Percentiles rank a stretch among this genome's conserved stretches.
Evolutionary conservation across 2,329 filamentous ascomycete species (phyloP).

Genomic region (Bipolaris bicolor): DNA sequence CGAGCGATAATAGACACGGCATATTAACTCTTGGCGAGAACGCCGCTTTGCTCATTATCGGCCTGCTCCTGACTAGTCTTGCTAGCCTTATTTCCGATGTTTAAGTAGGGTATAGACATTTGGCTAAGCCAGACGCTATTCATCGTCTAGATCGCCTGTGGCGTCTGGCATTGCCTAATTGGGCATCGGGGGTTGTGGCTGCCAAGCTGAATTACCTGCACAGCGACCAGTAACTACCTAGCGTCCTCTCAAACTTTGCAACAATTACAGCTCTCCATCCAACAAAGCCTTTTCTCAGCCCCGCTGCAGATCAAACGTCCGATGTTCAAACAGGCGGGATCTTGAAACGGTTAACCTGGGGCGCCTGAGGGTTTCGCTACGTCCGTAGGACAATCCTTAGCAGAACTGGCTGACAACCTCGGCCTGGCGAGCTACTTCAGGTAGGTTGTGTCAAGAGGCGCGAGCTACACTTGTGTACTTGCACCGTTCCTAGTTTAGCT

Average conservation of each 20-base stretch:
- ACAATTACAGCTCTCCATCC: neutral
- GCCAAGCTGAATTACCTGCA: neutral
- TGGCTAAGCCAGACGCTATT: neutral
- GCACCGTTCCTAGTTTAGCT: too few relatives aligned
- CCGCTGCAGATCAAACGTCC: too few relatives aligned
- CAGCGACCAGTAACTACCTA: neutral
- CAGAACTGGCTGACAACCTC: neutral
- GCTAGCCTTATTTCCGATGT: neutral
- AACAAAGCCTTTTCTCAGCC: too few relatives aligned
- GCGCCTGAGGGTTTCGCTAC: neutral
- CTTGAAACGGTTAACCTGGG: too few relatives aligned
- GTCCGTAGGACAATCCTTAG: neutral
- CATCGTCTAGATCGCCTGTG: neutral
- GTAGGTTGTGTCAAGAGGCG: neutral
- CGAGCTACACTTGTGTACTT: neutral
- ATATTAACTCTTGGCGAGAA: neutral
- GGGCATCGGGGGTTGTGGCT: neutral
- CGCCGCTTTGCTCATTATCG: conserved; percentile 1
- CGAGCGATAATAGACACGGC: neutral
- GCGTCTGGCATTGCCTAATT: neutral
- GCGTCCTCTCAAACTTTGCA: conserved; percentile 4
- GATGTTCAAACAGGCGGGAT: too few relatives aligned
- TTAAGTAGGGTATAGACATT: neutral
- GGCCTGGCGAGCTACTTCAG: neutral
- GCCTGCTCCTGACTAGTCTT: neutral